These are phyloP conservation scores for Wickerhamomyces sp. DNA, from an alignment of 1,139 yeast genomes.

Conservation along the genomic window DNA sequence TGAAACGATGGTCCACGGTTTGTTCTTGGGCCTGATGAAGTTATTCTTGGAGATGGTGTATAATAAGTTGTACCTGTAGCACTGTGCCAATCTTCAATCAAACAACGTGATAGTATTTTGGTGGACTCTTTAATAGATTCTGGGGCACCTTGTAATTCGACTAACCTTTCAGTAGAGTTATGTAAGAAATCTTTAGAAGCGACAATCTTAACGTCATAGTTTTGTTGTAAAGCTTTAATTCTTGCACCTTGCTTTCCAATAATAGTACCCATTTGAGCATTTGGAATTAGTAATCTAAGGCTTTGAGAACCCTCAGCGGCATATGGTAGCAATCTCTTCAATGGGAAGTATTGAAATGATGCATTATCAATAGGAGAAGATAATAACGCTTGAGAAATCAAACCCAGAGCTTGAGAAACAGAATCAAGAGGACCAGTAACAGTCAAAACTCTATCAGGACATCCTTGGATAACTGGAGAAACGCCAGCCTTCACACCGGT, in stretches of 20 bases:
- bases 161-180: slow-evolving; percentile 81
- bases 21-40: slow-evolving; percentile 6
- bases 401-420: slow-evolving; percentile 67
- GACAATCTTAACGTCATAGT: slow-evolving; percentile 71
- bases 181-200: slow-evolving; percentile 85
- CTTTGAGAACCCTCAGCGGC: slow-evolving; percentile 49
- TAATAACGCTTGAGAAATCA: slow-evolving; percentile 63
- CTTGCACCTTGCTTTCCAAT: slow-evolving; percentile 84
- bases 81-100: slow-evolving; percentile 67
- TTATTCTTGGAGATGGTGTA: slow-evolving; percentile 45
- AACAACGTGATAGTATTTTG: slow-evolving; percentile 63
- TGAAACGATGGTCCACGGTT: slow-evolving; percentile 5
- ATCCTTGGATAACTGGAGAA: slow-evolving; percentile 75
- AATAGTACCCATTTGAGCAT: slow-evolving; percentile 85
- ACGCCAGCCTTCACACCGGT: slow-evolving; percentile 88
- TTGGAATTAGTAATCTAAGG: slow-evolving; percentile 73
- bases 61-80: slow-evolving; percentile 65
- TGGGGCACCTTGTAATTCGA: slow-evolving; percentile 82
- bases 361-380: slow-evolving; percentile 29
- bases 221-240: slow-evolving; percentile 76
- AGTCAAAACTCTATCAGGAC: slow-evolving; percentile 80
- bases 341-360: slow-evolving; percentile 51
- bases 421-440: slow-evolving; percentile 76
- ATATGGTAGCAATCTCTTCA: slow-evolving; percentile 54
- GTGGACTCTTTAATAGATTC: slow-evolving; percentile 56